phyloP scores from a whole-genome alignment of 2,329 filamentous ascomycete genomes.

The Curvularia eragrostidis region DNA sequence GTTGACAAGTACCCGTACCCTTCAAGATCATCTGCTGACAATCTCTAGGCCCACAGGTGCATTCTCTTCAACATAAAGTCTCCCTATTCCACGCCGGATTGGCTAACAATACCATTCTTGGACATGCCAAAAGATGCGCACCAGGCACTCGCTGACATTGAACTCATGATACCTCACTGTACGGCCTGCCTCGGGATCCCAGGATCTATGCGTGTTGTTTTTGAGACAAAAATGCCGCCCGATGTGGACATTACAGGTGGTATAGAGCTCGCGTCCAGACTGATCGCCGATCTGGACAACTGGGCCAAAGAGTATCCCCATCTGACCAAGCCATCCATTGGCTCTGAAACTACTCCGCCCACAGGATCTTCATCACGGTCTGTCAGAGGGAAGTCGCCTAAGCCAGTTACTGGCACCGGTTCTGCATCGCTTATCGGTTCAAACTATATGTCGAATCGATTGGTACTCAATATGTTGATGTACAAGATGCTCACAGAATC shows the following conservation, averaged over 20 bases:
- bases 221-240: slow-evolving; percentile 23
- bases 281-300: slow-evolving; percentile 23
- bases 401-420: neutral
- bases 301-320: slow-evolving; percentile 6
- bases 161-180: slow-evolving; percentile 38
- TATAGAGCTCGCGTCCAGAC: slow-evolving; percentile 20
- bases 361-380: neutral
- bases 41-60: slow-evolving; percentile 32
- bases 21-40: slow-evolving; percentile 12
- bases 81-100: slow-evolving; percentile 33
- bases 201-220: slow-evolving; percentile 32
- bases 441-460: slow-evolving; percentile 9
- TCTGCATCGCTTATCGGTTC: slow-evolving; percentile 8
- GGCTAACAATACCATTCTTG: slow-evolving; percentile 41
- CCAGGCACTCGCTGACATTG: slow-evolving; percentile 35
- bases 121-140: slow-evolving; percentile 33
- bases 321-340: neutral
- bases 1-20: neutral
- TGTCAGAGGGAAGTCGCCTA: neutral
- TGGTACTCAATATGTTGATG: slow-evolving; percentile 15
- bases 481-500: slow-evolving; percentile 18
- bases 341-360: neutral
- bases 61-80: slow-evolving; percentile 40
- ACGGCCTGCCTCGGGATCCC: slow-evolving; percentile 21
- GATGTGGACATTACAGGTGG: slow-evolving; percentile 21